Conservation (phyloP, 805 yeast genomes). For the Pichia californica region DNA sequence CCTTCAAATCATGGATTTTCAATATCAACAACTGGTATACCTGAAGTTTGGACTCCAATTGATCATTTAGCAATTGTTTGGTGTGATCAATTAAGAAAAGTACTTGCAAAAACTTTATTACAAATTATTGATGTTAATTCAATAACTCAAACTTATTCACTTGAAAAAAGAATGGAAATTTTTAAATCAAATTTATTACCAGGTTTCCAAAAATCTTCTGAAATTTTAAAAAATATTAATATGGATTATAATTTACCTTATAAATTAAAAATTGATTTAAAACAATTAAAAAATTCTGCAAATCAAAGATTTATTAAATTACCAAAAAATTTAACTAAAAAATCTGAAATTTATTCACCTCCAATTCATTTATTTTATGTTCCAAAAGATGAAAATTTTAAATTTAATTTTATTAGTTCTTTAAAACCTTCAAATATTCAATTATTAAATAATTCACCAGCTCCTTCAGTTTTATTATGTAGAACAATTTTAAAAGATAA, state of each 20-base stretch:
- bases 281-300: constrained; percentile 27
- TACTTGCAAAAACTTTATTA: constrained; percentile 51
- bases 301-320: constrained; percentile 25
- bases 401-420: constrained; percentile 28
- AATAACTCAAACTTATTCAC: constrained; percentile 44
- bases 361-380: constrained; percentile 30
- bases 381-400: constrained; percentile 26
- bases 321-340: constrained; percentile 18
- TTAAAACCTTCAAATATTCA: constrained; percentile 23
- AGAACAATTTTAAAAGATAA: constrained; percentile 17
- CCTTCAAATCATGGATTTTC: constrained; percentile 77
- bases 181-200: constrained; percentile 43
- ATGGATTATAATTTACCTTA: constrained; percentile 25
- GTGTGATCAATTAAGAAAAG: constrained; percentile 82
- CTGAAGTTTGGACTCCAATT: constrained; percentile 87
- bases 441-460: constrained; percentile 14
- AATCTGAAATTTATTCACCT: constrained; percentile 19
- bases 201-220: constrained; percentile 42
- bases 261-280: constrained; percentile 28
- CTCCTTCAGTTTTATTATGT: constrained; percentile 29
- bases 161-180: constrained; percentile 51
- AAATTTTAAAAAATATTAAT: constrained; percentile 20
- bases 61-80: constrained; percentile 95
- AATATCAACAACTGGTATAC: constrained; percentile 78
- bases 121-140: constrained; percentile 48